Base-by-base conservation (phyloP, 139 green algal species). In the Micromonas pusilla region DNA sequence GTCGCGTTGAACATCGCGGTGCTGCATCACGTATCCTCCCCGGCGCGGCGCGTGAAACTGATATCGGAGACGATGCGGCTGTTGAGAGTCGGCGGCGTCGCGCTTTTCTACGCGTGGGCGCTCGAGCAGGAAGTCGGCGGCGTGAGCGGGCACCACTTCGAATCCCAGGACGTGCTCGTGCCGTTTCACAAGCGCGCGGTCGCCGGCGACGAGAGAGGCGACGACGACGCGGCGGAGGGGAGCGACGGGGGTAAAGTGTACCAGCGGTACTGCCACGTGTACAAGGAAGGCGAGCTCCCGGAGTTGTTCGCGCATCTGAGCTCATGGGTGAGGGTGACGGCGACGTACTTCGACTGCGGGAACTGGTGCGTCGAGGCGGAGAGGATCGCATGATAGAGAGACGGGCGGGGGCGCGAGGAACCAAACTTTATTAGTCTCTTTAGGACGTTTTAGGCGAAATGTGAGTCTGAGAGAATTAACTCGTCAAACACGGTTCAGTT, bases 241-340 rank as follows among this genome's bases (percentile, higher is more conserved):
- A 33, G 66, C 19, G 97, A 98, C 81, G 72, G 83, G 9, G 80
- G 88, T 0, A 84, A 97, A 0, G 89, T 97, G 72, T 96, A 93
- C 81, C 86, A 96, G 77, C 85, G 96, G 3, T 99, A 96, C 82
- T 99, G 98, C 85, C 95, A 99, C 84, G 83, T 98, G 28, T 99
- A 94, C 87, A 84, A 84, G 21, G 33, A 80, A 30, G 89, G 85
- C 19, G 93, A 97, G 83, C 85, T 97, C 64, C 82, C 90, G 32
- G 67, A 13, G 34, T 82, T 96, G 81, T 89, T 91, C 26, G 36
- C 45, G 62, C 26, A 68, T 4, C 65, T 92, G 73, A 53, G 33
- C 30, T 39, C 67, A 16, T 83, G 81, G 0, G 81, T 80, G 0
- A 3, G 34, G 0, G 53, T 94, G 19, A 70, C 86, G n/a, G 82